Conservation (phyloP, 352 stramenopile genomes). For the Halophytophthora polymorphica region DNA sequence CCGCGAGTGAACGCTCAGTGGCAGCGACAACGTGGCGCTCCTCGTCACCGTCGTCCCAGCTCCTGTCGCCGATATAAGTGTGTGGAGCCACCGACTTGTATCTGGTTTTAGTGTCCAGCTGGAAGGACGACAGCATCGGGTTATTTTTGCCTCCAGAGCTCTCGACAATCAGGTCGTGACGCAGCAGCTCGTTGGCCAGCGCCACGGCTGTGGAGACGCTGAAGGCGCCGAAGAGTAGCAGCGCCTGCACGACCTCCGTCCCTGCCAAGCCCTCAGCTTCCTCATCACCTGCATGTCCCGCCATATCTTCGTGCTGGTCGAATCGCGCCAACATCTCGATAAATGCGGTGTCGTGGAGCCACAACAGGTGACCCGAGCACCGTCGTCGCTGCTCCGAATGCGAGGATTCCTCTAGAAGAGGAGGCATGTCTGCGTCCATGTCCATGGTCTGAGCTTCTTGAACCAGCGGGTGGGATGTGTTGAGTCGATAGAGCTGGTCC, state of each 20-base stretch:
- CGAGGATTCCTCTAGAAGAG: not conserved
- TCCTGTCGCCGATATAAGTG: not conserved
- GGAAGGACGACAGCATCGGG: slow-evolving; percentile 5
- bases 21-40: slow-evolving; percentile 12
- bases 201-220: slow-evolving; percentile 39
- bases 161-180: slow-evolving; percentile 25
- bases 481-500: slow-evolving; percentile 35
- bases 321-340: slow-evolving; percentile 13
- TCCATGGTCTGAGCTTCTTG: slow-evolving; percentile 16
- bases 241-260: slow-evolving; percentile 33
- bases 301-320: slow-evolving; percentile 8
- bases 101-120: slow-evolving; percentile 17
- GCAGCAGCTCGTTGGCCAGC: slow-evolving; percentile 32
- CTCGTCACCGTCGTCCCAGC: slow-evolving; percentile 5
- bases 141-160: slow-evolving; percentile 10
- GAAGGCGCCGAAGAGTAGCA: slow-evolving; percentile 37
- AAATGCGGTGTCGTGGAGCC: slow-evolving; percentile 16
- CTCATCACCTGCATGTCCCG: too few relatives aligned
- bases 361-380: slow-evolving; percentile 22
- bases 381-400: not conserved
- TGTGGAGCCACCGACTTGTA: slow-evolving; percentile 22
- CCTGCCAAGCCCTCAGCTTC: slow-evolving; percentile 22
- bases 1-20: slow-evolving; percentile 3
- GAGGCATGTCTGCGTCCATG: slow-evolving; percentile 1
- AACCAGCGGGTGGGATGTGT: slow-evolving; percentile 16